phyloP scores from a whole-genome alignment of 225 moss, liverwort and hornwort species.

The Straminergon stramineum region DNA sequence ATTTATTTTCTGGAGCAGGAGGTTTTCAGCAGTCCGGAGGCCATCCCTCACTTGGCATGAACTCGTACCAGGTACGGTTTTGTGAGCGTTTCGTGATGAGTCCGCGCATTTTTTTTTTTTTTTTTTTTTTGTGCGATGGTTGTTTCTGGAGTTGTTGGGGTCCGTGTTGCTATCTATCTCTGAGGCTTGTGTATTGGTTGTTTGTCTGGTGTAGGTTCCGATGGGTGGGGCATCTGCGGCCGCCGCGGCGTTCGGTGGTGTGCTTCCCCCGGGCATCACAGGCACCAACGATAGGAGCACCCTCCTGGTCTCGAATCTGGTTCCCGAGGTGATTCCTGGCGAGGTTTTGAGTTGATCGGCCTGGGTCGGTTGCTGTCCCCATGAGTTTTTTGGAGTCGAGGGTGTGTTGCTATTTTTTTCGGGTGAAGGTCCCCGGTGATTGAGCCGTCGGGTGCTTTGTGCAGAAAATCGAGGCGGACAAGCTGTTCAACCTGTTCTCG shows the following conservation, averaged over 20 bases:
- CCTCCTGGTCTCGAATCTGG: constrained; percentile 86
- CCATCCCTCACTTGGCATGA: constrained; percentile 64
- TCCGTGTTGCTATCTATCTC: background rate
- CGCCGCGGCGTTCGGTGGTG: constrained; percentile 94
- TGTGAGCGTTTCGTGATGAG: background rate
- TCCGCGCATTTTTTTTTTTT: too few species aligned
- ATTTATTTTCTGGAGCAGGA: constrained; percentile 36
- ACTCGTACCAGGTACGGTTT: constrained; percentile 68
- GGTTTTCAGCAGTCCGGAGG: constrained; percentile 80
- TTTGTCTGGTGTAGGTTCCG: constrained; percentile 16
- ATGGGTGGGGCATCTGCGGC: constrained; percentile 80
- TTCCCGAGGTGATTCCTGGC: constrained; percentile 52
- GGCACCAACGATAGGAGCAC: constrained; percentile 98
- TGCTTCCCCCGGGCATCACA: constrained; percentile 74
- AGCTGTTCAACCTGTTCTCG: constrained; percentile 98
- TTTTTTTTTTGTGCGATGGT: background rate
- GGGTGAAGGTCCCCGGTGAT: background rate
- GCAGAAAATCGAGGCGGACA: constrained; percentile 96
- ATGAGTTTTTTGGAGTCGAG: background rate
- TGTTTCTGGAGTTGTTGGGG: background rate
- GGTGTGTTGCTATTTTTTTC: background rate
- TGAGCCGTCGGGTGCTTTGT: background rate
- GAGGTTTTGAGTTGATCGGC: background rate
- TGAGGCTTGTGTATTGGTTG: background rate
- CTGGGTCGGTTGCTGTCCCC: background rate